A percentile compares a stretch with the other conserved stretches of the same genome.
Evolutionary conservation across 306 rosid species (phyloP).

Genomic region (Canavalia ensiformis): DNA sequence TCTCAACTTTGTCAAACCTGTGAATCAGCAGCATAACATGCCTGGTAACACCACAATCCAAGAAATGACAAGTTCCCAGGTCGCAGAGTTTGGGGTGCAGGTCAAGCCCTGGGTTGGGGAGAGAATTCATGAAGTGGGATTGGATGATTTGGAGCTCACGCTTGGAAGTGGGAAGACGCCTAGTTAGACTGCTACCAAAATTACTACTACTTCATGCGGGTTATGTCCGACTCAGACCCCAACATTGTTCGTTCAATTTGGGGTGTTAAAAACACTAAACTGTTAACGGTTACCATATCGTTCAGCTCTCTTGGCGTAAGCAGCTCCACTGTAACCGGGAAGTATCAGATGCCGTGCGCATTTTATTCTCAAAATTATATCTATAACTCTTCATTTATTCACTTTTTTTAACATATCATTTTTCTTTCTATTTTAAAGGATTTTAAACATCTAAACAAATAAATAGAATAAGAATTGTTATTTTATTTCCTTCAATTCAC

Average conservation of each 20-base stretch:
- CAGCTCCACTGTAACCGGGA: constrained; percentile 30
- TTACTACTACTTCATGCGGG: constrained; percentile 1
- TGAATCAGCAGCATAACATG: constrained; percentile 45
- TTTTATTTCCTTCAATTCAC: neutral
- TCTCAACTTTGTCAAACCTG: constrained; percentile 70
- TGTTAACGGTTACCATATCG: constrained; percentile 14
- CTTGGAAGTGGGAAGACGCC: constrained; percentile 78
- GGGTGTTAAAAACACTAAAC: constrained; percentile 33
- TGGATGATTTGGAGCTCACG: constrained; percentile 96
- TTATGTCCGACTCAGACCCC: constrained; percentile 2
- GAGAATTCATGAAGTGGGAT: constrained; percentile 86
- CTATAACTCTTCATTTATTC: constrained; percentile 27
- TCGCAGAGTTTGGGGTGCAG: constrained; percentile 62
- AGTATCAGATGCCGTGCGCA: constrained; percentile 13
- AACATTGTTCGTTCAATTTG: constrained; percentile 43
- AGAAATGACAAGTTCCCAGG: constrained; percentile 65
- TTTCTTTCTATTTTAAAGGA: neutral
- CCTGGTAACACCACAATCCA: constrained; percentile 47
- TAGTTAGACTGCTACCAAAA: constrained; percentile 36
- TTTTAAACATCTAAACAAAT: constrained; percentile 1
- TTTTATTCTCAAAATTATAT: constrained; percentile 46
- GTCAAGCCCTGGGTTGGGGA: constrained; percentile 98
- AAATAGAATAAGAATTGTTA: constrained; percentile 1
- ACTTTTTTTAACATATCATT: neutral
- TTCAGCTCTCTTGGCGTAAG: constrained; percentile 25